A percentile compares a stretch with the other conserved stretches of the same genome.
These are phyloP conservation scores for Tillandsia fasciculata DNA, from an alignment of 176 grass and related monocot genomes.

Conservation along the genomic window DNA sequence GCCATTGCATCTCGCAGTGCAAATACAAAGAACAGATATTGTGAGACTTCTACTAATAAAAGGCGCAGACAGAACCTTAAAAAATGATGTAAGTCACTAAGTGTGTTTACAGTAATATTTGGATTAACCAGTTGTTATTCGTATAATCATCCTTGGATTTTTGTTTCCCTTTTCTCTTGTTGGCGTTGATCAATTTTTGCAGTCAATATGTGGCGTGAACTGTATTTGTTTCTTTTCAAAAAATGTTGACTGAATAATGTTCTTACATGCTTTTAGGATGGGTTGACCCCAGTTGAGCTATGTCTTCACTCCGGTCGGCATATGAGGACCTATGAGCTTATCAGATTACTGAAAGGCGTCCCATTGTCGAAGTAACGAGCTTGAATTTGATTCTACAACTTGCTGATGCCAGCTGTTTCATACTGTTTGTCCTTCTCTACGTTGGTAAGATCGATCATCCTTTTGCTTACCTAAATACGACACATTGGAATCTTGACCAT, in stretches of 20 bases:
- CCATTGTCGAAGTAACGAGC: constrained; percentile 24
- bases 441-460: not conserved
- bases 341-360: constrained; percentile 73
- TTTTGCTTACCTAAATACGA: not conserved
- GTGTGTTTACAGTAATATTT: not conserved
- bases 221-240: too few species aligned
- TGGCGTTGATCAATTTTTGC: too few species aligned
- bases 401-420: not conserved
- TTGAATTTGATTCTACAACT: constrained; percentile 5
- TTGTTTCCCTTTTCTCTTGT: too few species aligned
- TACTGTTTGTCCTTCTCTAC: not conserved
- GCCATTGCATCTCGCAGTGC: constrained; percentile 92
- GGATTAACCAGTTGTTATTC: not conserved
- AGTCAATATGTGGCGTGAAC: too few species aligned
- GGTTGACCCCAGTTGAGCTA: constrained; percentile 72
- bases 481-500: too few species aligned
- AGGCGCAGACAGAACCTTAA: constrained; percentile 68
- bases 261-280: constrained; percentile 46
- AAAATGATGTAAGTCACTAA: constrained; percentile 53
- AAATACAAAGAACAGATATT: constrained; percentile 88
- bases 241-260: not conserved
- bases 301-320: constrained; percentile 58
- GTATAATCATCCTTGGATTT: not conserved
- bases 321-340: constrained; percentile 61
- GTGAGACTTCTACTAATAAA: constrained; percentile 85